These are phyloP conservation scores for Paraphaeosphaeria minitans DNA, from an alignment of 2,329 filamentous ascomycete species.

Conservation along the genomic window DNA sequence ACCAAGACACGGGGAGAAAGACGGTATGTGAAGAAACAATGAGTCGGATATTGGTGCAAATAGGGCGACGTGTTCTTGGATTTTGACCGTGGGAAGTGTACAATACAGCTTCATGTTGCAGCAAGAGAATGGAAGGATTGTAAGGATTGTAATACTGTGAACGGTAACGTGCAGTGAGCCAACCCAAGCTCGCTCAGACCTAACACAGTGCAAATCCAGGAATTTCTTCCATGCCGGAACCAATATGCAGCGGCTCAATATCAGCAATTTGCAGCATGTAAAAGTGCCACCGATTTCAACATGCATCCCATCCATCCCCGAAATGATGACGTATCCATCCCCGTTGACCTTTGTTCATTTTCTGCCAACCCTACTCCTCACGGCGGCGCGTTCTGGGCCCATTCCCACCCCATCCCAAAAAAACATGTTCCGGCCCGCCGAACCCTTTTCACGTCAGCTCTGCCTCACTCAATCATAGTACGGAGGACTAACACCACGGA, in stretches of 20 bases:
- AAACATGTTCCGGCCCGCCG: background rate
- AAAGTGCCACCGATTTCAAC: background rate
- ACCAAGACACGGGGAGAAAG: background rate
- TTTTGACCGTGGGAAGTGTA: slow-evolving; percentile 4
- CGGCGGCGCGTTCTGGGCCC: background rate
- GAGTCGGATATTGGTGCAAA: background rate
- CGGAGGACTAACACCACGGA: slow-evolving; percentile 7
- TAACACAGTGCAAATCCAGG: background rate
- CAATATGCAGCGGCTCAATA: background rate
- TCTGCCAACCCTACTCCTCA: background rate
- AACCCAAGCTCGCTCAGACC: background rate
- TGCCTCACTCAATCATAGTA: background rate
- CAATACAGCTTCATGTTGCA: slow-evolving; percentile 12
- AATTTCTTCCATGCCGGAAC: background rate
- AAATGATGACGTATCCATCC: too few relatives aligned
- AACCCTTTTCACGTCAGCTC: background rate
- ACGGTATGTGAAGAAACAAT: background rate
- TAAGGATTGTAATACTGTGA: too few relatives aligned
- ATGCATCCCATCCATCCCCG: background rate
- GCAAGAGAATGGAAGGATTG: background rate
- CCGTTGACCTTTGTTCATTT: background rate
- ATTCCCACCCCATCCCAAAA: background rate
- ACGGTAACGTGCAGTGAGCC: background rate
- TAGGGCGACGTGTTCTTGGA: background rate
- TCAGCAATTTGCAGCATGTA: background rate